A percentile compares a stretch with the other conserved stretches of the same genome.
Evolutionary conservation across 441 rosid species (phyloP).

Genomic region (Melastoma candidum): DNA sequence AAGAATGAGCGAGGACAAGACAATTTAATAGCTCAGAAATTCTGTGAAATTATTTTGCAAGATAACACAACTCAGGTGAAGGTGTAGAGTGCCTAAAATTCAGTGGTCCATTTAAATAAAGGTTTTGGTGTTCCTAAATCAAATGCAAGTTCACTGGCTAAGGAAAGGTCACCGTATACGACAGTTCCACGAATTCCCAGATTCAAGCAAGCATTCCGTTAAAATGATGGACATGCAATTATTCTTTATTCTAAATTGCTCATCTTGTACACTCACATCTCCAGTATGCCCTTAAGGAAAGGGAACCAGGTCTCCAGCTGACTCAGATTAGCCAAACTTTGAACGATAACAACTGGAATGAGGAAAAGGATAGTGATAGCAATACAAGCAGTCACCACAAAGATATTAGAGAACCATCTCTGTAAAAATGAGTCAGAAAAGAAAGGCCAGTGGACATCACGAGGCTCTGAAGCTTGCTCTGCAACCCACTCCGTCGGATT

Average conservation of each 20-base stretch:
- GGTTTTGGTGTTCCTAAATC: no score
- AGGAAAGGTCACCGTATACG: no score
- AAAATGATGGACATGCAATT: no score
- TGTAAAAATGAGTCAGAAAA: slow-evolving; percentile 73
- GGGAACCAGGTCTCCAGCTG: slow-evolving; percentile 77
- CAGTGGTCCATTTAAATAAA: no score
- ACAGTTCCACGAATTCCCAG: no score
- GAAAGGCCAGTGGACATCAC: slow-evolving; percentile 81
- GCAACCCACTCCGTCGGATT: slow-evolving; percentile 87
- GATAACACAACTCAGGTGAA: no score
- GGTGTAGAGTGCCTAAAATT: no score
- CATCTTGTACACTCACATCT: slow-evolving; percentile 34
- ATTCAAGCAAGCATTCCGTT: slow-evolving; percentile 1
- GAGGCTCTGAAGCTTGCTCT: slow-evolving; percentile 81
- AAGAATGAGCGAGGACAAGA: no score
- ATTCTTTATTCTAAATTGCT: no score
- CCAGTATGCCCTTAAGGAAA: slow-evolving; percentile 53
- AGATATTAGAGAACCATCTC: slow-evolving; percentile 66
- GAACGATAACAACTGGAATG: slow-evolving; percentile 77
- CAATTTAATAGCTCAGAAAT: no score
- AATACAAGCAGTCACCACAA: slow-evolving; percentile 37
- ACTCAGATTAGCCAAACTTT: slow-evolving; percentile 80
- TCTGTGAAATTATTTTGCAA: no score
- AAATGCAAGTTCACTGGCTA: no score
- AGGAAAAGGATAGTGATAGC: slow-evolving; percentile 57